Evolutionary conservation across 768 basidiomycete genomes (phyloP), one percentile per base, ranked within the genome.

Genomic region (Rhizopogon sp.): DNA sequence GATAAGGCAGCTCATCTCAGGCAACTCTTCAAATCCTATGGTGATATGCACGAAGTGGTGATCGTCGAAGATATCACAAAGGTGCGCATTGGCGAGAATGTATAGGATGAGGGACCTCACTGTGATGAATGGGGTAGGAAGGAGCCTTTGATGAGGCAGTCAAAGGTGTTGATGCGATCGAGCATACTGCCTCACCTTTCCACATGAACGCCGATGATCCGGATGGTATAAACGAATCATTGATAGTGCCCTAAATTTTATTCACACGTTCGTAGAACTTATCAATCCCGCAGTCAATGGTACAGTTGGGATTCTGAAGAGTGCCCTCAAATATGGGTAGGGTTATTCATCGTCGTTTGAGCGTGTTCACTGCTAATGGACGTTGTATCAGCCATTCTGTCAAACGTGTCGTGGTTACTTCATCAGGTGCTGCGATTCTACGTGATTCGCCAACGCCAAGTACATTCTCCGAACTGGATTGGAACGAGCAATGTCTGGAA

Each of bases 101-200:
- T 31, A 40, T n/a, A 28, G 20, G 6, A 11, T 20, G 33, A 28
- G 17, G 20, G 13, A 41, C 20, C 17, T 28, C 8, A 54, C 37
- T 29, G 41, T 43, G 16, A 28, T 17, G 14, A 1, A 25, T 25
- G 5, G 22, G 13, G 20, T 35, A 84, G 83, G 78, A 77, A 2
- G 81, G 80, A 6, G 87, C 85, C 1, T 94, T 91, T 58, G 88
- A 93, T 64, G 83, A 89, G 50, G 89, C 84, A 0, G 86, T 92
- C 56, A 80, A 84, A 65, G 88, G 79, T 1, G 82, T 92, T 7
- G 84, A 89, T 56, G 90, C 79, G 0, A 80, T 93, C 50, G 77
- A 73, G 39, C 89, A 90, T 62, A 82, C 76, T 3, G 87, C 87
- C 0, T 88, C 87, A 1, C 87, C 88, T 1, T 77, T 83, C 62